Conservation (phyloP, 2,329 filamentous ascomycete species). For the Trichoderma oligosporum region DNA sequence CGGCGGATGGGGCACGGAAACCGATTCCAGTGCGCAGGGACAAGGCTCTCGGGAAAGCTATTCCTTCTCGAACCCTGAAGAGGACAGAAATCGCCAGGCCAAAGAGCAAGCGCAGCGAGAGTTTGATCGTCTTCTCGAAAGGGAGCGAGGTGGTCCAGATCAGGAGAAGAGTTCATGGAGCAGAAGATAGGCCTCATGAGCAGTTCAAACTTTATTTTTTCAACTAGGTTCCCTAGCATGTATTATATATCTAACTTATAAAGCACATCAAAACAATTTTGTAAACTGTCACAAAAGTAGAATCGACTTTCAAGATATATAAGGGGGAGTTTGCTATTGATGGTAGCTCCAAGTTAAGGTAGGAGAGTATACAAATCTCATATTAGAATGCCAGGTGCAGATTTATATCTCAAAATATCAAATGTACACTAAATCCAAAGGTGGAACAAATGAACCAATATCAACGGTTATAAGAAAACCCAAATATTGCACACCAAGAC, state of each 20-base stretch:
- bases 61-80: slow-evolving; percentile 36
- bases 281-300: too few species aligned
- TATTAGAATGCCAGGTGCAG: neutral
- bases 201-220: neutral
- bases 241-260: neutral
- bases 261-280: neutral
- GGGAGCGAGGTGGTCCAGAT: slow-evolving; percentile 37
- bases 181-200: slow-evolving; percentile 20
- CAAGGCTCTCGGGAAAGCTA: slow-evolving; percentile 29
- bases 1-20: slow-evolving; percentile 24
- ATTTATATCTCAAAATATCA: neutral
- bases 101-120: slow-evolving; percentile 48
- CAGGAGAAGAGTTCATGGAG: slow-evolving; percentile 30
- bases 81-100: slow-evolving; percentile 34
- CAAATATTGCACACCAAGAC: neutral
- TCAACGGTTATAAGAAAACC: too few species aligned
- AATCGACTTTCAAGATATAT: too few species aligned
- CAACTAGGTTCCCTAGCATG: neutral
- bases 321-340: too few species aligned
- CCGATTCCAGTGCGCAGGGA: slow-evolving; percentile 26
- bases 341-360: neutral
- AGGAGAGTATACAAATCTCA: neutral
- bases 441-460: neutral
- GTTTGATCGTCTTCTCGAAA: slow-evolving; percentile 48
- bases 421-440: neutral